A percentile compares a stretch with the other conserved stretches of the same genome.
These are phyloP conservation scores for Schoenoplectus triqueter DNA, from an alignment of 202 grass and related monocot genomes.

Conservation along the genomic window DNA sequence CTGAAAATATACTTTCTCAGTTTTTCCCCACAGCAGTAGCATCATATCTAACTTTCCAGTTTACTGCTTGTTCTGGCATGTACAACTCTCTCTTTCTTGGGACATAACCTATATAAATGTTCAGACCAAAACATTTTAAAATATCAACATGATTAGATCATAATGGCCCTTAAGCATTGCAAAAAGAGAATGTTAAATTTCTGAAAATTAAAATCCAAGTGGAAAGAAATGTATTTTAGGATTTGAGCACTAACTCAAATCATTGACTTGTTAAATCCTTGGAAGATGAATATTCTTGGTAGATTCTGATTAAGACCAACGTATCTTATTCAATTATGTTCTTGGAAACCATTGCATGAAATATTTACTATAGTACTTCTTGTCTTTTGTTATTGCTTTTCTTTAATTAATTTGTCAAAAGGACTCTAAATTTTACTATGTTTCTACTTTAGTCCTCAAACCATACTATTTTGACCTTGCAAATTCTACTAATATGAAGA, in stretches of 20 bases:
- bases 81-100: conserved; percentile 31
- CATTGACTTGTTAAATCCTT: too few species aligned
- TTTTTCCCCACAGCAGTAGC: conserved; percentile 11
- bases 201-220: conserved; percentile 9
- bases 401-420: not conserved
- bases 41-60: not conserved
- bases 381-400: not conserved
- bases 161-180: not conserved
- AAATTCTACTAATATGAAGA: not conserved
- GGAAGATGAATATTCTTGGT: too few species aligned
- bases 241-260: conserved; percentile 5
- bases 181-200: not conserved
- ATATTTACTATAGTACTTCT: not conserved
- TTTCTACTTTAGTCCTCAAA: conserved; percentile 6
- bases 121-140: not conserved
- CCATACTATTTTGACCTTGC: not conserved
- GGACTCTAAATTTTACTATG: not conserved
- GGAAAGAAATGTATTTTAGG: not conserved
- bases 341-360: not conserved
- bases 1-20: conserved; percentile 12
- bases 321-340: not conserved
- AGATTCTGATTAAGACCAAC: not conserved
- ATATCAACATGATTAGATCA: conserved; percentile 2
- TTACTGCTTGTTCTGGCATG: conserved; percentile 32
- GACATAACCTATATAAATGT: conserved; percentile 21